Percentiles rank a stretch among this genome's conserved stretches.
Evolutionary conservation across 208 protist genomes (phyloP).

Genomic region (Leishmania tarentolae): DNA sequence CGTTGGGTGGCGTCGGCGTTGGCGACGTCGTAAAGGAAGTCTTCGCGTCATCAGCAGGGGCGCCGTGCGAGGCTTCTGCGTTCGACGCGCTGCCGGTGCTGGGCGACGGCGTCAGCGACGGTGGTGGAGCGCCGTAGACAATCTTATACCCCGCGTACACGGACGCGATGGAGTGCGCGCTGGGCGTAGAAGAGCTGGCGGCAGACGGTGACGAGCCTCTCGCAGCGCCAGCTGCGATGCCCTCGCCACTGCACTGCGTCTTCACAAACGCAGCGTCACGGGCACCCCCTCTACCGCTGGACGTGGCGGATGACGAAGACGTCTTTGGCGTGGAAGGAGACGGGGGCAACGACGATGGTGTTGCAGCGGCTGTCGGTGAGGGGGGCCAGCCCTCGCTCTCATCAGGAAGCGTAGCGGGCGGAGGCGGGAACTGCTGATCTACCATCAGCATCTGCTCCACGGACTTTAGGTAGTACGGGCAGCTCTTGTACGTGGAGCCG

Average conservation of each 20-base stretch:
- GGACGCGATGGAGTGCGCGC: constrained; percentile 27
- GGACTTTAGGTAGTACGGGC: constrained; percentile 58
- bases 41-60: neutral
- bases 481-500: constrained; percentile 44
- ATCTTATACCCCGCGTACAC: constrained; percentile 35
- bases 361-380: neutral
- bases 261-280: neutral
- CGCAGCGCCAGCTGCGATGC: neutral
- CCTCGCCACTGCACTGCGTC: neutral
- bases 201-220: neutral
- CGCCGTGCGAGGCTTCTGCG: neutral
- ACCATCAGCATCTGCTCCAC: constrained; percentile 48
- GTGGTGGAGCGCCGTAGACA: constrained; percentile 23
- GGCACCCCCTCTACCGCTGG: neutral
- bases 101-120: neutral
- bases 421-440: constrained; percentile 42
- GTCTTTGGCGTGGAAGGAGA: neutral
- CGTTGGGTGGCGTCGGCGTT: neutral
- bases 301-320: neutral
- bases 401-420: constrained; percentile 28
- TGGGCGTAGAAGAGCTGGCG: constrained; percentile 1
- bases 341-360: constrained; percentile 8
- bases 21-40: neutral
- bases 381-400: constrained; percentile 22
- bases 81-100: neutral